A percentile compares a stretch with the other conserved stretches of the same genome.
These are phyloP conservation scores for Xerocomus spinulosus DNA, from an alignment of 768 basidiomycete species.

Conservation along the genomic window DNA sequence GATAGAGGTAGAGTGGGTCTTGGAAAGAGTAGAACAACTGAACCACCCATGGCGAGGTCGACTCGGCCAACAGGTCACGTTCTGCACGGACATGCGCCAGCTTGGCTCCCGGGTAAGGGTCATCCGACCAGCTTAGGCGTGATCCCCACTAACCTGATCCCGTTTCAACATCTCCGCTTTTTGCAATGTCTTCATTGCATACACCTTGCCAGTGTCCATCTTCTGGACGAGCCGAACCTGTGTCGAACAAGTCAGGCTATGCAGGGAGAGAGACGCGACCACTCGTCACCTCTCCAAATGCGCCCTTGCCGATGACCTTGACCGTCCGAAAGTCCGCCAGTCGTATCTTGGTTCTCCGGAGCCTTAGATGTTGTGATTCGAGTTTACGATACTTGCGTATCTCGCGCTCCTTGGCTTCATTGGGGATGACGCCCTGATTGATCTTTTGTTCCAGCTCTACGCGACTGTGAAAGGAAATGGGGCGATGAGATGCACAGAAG, in stretches of 20 bases:
- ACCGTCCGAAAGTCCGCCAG: constrained; percentile 91
- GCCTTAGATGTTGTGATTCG: constrained; percentile 86
- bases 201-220: constrained; percentile 94
- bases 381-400: constrained; percentile 81
- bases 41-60: constrained; percentile 95
- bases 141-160: constrained; percentile 69
- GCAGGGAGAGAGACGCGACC: not conserved
- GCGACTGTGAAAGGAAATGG: constrained; percentile 46
- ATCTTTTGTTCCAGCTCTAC: constrained; percentile 86
- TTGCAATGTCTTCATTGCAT: constrained; percentile 98
- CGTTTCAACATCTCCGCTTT: constrained; percentile 99
- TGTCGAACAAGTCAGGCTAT: constrained; percentile 4
- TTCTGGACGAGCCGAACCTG: constrained; percentile 96
- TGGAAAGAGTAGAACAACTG: constrained; percentile 99
- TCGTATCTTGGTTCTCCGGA: constrained; percentile 90
- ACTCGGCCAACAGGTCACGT: constrained; percentile 93
- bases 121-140: not conserved
- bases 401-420: constrained; percentile 85
- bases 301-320: constrained; percentile 98
- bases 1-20: constrained; percentile 90
- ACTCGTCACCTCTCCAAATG: constrained; percentile 84
- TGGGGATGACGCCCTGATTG: constrained; percentile 63
- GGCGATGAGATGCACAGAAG: constrained; percentile 3
- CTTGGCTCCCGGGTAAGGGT: constrained; percentile 38
- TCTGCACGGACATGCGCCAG: constrained; percentile 97